phyloP scores from a whole-genome alignment of 73 alveolate species.

The Tetrahymena elliotti region DNA sequence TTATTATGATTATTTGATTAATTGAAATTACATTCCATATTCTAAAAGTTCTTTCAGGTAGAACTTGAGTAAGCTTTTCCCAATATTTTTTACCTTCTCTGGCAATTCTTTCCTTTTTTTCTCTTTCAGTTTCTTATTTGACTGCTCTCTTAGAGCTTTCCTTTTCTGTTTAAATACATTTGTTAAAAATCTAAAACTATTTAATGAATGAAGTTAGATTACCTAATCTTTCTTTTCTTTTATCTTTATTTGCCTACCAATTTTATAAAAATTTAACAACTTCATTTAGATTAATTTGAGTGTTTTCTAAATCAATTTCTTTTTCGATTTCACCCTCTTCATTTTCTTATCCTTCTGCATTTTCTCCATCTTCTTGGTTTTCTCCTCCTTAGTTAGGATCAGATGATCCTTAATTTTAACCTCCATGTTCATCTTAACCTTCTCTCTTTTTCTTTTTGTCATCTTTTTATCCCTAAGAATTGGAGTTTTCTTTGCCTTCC shows the following conservation, averaged over 20 bases:
- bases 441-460: not conserved
- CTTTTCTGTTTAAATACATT: constrained; percentile 26
- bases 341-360: not conserved
- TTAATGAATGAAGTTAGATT: not conserved
- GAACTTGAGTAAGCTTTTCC: constrained; percentile 74
- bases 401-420: not conserved
- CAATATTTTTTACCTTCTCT: constrained; percentile 79
- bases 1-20: not conserved
- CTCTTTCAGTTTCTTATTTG: constrained; percentile 77
- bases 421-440: not conserved
- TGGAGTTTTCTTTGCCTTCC: not conserved
- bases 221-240: constrained; percentile 56
- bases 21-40: constrained; percentile 60
- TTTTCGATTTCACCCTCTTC: not conserved
- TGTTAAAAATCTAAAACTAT: not conserved
- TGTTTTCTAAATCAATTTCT: constrained; percentile 52
- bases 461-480: not conserved
- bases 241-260: constrained; percentile 60
- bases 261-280: constrained; percentile 60
- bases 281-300: constrained; percentile 51
- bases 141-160: constrained; percentile 51
- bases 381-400: not conserved
- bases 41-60: constrained; percentile 60
- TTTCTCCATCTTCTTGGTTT: constrained; percentile 14
- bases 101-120: constrained; percentile 71